Conservation (phyloP, 768 basidiomycete species). For the Suillus weaverae region DNA sequence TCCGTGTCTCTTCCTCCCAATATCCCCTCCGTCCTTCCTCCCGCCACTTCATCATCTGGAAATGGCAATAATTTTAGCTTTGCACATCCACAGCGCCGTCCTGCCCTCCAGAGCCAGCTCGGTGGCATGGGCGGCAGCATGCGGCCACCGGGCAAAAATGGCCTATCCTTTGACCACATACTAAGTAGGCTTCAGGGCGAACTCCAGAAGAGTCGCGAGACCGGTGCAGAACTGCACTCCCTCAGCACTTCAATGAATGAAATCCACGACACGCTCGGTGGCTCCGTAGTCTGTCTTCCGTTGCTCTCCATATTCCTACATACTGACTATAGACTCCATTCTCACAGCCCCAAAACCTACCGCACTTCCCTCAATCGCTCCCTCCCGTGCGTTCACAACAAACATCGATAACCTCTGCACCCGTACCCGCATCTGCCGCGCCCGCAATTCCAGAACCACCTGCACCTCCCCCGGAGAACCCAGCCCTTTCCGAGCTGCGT, state of each 20-base stretch:
- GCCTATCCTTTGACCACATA: conserved; percentile 91
- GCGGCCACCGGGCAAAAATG: conserved; percentile 77
- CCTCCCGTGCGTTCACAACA: conserved; percentile 61
- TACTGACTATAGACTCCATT: conserved; percentile 10
- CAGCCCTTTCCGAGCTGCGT: conserved; percentile 63
- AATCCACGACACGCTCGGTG: conserved; percentile 90
- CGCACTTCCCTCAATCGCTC: conserved; percentile 62
- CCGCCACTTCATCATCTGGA: conserved; percentile 36
- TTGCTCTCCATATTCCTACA: conserved; percentile 3
- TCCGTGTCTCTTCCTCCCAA: conserved; percentile 24
- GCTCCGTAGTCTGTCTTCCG: conserved; percentile 60
- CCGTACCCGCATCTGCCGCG: conserved; percentile 20
- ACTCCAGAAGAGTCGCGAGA: conserved; percentile 94
- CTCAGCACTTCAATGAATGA: conserved; percentile 81
- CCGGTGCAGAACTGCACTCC: conserved; percentile 79
- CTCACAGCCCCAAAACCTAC: conserved; percentile 56
- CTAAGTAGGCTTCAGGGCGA: conserved; percentile 86
- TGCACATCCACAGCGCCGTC: conserved; percentile 49
- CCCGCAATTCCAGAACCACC: conserved; percentile 6
- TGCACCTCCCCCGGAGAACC: conserved; percentile 18
- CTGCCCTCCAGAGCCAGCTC: conserved; percentile 64
- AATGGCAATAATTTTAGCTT: conserved; percentile 41
- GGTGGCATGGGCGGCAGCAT: conserved; percentile 76
- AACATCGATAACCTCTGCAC: conserved; percentile 17
- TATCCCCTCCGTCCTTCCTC: conserved; percentile 17